Conservation (phyloP, 176 grass and related monocot species). For the Canna indica region DNA sequence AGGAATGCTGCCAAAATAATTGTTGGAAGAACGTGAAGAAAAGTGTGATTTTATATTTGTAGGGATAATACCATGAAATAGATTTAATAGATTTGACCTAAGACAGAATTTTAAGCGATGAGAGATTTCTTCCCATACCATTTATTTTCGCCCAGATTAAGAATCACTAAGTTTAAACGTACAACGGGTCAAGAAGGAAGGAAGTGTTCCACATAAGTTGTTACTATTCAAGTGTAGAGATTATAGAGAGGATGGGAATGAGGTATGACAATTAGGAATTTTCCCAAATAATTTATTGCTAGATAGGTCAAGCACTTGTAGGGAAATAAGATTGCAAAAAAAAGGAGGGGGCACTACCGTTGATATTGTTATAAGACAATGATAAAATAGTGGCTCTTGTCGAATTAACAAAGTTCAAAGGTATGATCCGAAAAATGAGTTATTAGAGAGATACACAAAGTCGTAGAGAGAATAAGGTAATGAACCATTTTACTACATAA, state of each 20-base stretch:
- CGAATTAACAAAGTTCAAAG: background rate
- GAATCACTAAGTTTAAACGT: background rate
- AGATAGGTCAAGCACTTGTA: background rate
- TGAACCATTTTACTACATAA: too few species aligned
- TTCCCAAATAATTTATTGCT: background rate
- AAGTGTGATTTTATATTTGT: background rate
- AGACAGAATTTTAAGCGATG: background rate
- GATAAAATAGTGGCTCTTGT: background rate
- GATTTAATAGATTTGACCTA: background rate
- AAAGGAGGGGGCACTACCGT: background rate
- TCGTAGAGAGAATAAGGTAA: background rate
- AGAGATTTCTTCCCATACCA: background rate
- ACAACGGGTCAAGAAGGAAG: background rate
- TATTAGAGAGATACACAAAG: background rate
- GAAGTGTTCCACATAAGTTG: background rate
- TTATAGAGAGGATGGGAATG: background rate
- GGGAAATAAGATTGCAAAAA: background rate
- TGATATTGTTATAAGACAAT: background rate
- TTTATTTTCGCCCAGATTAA: background rate
- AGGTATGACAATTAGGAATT: background rate
- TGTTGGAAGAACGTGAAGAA: background rate
- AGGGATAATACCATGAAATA: background rate
- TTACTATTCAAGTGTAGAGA: background rate
- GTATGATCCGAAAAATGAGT: background rate
- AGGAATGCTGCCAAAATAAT: background rate